Base-by-base conservation (phyloP, 1,139 yeast species). In the Hanseniaspora uvarum region DNA sequence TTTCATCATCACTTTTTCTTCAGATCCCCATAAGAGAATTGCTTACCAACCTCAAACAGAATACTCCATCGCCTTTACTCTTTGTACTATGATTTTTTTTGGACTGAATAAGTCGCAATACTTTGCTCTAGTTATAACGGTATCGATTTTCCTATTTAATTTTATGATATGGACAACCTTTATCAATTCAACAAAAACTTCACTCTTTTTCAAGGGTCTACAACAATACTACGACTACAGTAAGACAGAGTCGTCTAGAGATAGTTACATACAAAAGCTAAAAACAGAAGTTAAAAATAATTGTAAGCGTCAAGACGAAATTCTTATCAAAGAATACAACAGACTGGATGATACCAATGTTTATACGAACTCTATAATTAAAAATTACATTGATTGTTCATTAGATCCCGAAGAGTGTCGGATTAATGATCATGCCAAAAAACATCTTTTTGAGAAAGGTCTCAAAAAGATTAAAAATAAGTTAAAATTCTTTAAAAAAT, bases 201-300 rank as follows among this genome's bases (percentile, higher is more conserved):
- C 34, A 14, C 21, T 50, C 4, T 7, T 37, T 4, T 33, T 50
- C n/a, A 50, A 36, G 7, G 44, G 46, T 28, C 19, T 50, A 6
- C 53, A 50, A 28, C 24, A 21, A 2, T 50, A 36, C 36, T 50
- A 50, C 33, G 53, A 50, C 39, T 50, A 50, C 14, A 50, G 53
- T 16, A 36, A 37, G 26, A n/a, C 18, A 26, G 53, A 50, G 2
- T 28, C 44, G 4, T 28, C 48, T 2, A 50, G 30, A 30, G 5
- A 14, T 5, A 19, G 31, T n/a, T 52, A 44, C 19, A 23, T 38
- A 2, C 10, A 52, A 3, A 38, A 24, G 14, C 12, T 38, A 12
- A 52, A 28, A 28, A 14, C 34, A 6, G 12, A 34, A 10, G 18
- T 16, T 4, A 23, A 24, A 8, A 16, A 23, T 7, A 14, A 33